phyloP scores from a whole-genome alignment of 2,329 filamentous ascomycete genomes.

The Fusarium circinatum region DNA sequence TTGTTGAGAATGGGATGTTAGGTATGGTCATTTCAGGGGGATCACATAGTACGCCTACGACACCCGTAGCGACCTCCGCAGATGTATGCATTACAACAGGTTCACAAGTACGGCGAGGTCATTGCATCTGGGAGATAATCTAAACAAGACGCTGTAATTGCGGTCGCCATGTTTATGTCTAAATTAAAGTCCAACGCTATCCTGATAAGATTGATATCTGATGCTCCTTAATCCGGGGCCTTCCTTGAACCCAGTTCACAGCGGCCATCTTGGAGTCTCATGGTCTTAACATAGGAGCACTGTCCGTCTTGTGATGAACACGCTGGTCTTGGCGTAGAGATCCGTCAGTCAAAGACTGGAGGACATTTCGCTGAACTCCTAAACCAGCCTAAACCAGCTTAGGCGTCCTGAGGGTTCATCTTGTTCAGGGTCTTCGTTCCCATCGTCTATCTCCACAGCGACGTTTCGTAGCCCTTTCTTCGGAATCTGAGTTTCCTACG shows the following conservation, averaged over 20 bases:
- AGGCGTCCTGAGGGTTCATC: neutral
- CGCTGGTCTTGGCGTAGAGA: no score
- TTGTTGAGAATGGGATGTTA: neutral
- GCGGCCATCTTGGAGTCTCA: no score
- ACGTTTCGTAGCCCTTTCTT: neutral
- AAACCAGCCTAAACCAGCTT: neutral
- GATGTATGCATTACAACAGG: rapidly evolving
- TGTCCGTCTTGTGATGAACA: rapidly evolving
- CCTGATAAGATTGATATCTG: neutral
- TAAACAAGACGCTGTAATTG: neutral
- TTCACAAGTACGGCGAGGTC: rapidly evolving
- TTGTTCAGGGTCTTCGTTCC: neutral
- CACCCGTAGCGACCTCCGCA: no score
- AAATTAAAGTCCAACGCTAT: neutral
- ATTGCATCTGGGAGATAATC: no score
- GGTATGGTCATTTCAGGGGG: neutral
- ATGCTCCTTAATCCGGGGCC: neutral
- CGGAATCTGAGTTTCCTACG: no score
- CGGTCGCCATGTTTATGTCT: neutral
- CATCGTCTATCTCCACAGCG: neutral
- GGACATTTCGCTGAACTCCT: neutral
- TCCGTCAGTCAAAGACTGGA: neutral
- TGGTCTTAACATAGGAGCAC: rapidly evolving
- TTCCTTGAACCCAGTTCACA: no score
- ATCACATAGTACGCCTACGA: rapidly evolving